Conservation (phyloP, 495 filamentous ascomycete genomes). For the Pyrenula aspistea region DNA sequence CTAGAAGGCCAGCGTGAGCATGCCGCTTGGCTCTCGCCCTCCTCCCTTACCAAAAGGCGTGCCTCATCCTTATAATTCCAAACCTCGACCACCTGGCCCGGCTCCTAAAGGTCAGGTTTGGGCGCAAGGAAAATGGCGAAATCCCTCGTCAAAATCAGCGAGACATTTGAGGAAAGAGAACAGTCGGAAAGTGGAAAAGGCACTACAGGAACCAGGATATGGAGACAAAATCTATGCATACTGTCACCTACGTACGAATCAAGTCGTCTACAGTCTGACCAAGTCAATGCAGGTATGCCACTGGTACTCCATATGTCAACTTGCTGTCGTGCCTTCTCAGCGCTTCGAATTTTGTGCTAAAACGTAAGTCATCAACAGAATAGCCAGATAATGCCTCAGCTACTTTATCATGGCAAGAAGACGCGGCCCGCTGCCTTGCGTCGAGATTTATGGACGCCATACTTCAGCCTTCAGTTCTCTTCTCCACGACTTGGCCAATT, state of each 20-base stretch:
- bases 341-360: constrained; percentile 1
- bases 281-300: constrained; percentile 53
- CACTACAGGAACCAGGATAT: constrained; percentile 33
- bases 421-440: constrained; percentile 64
- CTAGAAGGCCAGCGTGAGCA: no score
- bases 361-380: constrained; percentile 29
- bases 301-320: constrained; percentile 1
- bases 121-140: constrained; percentile 22
- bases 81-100: background rate
- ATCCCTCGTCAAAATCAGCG: constrained; percentile 29
- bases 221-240: constrained; percentile 74
- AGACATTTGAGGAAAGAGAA: constrained; percentile 24
- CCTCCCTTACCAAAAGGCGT: background rate
- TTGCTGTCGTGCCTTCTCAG: background rate
- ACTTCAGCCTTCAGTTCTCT: constrained; percentile 65
- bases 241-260: constrained; percentile 65
- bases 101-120: background rate
- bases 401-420: constrained; percentile 87
- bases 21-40: background rate
- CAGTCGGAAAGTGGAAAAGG: constrained; percentile 30
- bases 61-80: background rate
- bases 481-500: constrained; percentile 51
- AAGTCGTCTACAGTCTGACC: constrained; percentile 70
- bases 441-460: constrained; percentile 83
- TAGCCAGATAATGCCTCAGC: constrained; percentile 56